Evolutionary conservation across 2,329 filamentous ascomycete species (phyloP), one percentile per base, ranked within the genome.

Genomic region (Xylaria sp.): DNA sequence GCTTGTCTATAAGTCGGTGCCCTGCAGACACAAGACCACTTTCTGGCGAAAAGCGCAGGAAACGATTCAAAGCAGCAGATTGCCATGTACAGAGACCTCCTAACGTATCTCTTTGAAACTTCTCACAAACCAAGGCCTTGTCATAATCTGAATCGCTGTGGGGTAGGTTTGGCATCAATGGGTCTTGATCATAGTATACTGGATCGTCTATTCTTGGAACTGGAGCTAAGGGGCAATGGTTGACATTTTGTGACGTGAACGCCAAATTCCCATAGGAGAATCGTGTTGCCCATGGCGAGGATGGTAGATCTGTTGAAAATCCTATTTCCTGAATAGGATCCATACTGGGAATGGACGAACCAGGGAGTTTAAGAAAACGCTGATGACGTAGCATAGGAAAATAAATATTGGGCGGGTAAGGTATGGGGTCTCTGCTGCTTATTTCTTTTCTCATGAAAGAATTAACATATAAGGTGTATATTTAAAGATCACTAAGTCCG

Each of bases 211-310:
- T 17, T 13, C 10, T 50, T 17, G 56, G 56, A 39, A 29, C 20
- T 5, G 56, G 56, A 31, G 31, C 44, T 2, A 50, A 31, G 1
- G 10, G 20, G 6, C 44, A 59, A 49, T 59, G 56, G 33, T 11
- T 38, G 2, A 33, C 22, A 5, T n/a, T 15, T 39, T 9, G 11
- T 17, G n/a, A 25, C 11, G 20, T 27, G 13, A 29, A 25, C 15
- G 5, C 33, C 10, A 27, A 10, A 1, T 49, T 7, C 20, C 15
- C n/a, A 2, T 11, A 2, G 11, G 56, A 44, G 25, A 29, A 59
- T 38, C 56, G 56, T 22, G 13, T 10, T 13, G 56, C 56, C 56
- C 56, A 59, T 20, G 56, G 56, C 1, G 56, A 39, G n/a, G 31
- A 38, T 2, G 44, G 44, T 10, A 25, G 33, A 39, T 36, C 29